Evolutionary conservation across 371 early-diverging fungal species (phyloP).

Genomic region (Sanchytrium tribonematis): DNA sequence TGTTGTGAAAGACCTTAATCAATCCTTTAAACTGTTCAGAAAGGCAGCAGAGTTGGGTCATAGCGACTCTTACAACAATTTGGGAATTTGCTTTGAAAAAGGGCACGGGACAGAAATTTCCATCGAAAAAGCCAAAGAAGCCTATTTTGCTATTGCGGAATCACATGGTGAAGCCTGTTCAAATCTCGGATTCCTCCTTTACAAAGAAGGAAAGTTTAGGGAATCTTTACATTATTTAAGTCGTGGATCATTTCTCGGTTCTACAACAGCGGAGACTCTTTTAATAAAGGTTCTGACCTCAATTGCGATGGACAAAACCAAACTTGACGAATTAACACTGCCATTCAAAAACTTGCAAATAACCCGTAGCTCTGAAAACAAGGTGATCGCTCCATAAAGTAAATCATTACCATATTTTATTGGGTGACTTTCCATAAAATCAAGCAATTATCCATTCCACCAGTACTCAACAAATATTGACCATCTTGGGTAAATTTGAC

Average conservation of each 20-base stretch:
- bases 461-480: conserved; percentile 6
- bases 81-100: neutral
- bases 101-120: neutral
- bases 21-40: neutral
- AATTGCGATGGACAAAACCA: neutral
- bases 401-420: neutral
- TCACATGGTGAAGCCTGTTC: neutral
- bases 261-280: neutral
- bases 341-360: no score
- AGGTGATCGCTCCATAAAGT: no score
- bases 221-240: neutral
- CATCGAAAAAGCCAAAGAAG: neutral
- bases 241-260: neutral
- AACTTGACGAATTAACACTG: no score
- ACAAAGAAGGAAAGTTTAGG: neutral
- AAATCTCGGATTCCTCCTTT: neutral
- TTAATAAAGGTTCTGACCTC: neutral
- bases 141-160: neutral
- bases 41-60: neutral
- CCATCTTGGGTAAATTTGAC: conserved; percentile 8
- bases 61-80: neutral
- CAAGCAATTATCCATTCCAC: conserved; percentile 11
- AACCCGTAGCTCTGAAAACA: no score
- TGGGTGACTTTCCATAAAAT: conserved; percentile 2
- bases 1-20: neutral